These are phyloP conservation scores for Phytophthora pseudosyringae DNA, from an alignment of 352 stramenopile genomes.

Conservation along the genomic window DNA sequence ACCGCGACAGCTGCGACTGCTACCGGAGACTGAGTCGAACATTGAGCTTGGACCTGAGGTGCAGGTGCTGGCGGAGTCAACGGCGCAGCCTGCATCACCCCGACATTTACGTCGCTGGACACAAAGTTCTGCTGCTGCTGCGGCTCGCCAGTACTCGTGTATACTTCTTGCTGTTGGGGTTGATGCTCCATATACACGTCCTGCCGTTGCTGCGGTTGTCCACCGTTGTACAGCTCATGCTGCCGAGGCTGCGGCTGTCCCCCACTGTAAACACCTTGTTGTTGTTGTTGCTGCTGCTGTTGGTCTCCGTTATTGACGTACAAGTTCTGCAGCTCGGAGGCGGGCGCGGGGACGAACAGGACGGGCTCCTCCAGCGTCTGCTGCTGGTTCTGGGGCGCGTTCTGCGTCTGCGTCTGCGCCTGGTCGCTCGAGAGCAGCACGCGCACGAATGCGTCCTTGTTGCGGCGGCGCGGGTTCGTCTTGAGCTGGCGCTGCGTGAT, in stretches of 20 bases:
- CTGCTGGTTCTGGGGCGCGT: conserved; percentile 9
- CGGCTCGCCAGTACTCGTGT: conserved; percentile 5
- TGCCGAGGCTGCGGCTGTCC: conserved; percentile 5
- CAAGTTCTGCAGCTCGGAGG: conserved; percentile 26
- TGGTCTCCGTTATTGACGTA: conserved; percentile 33
- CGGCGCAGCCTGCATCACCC: conserved; percentile 21
- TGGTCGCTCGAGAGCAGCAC: conserved; percentile 45
- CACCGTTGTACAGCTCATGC: conserved; percentile 6
- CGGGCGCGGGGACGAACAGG: conserved; percentile 29
- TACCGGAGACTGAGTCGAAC: conserved; percentile 1
- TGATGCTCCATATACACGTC: conserved; percentile 15
- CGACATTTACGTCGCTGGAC: conserved; percentile 16
- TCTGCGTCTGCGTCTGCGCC: conserved; percentile 10
- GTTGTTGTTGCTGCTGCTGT: conserved; percentile 20
- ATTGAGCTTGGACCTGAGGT: conserved; percentile 6
- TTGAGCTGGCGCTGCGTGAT: conserved; percentile 58
- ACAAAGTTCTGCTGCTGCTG: conserved; percentile 20
- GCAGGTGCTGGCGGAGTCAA: conserved; percentile 13
- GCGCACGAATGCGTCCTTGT: conserved; percentile 53
- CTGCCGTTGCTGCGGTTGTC: conserved; percentile 11
- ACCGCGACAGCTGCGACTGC: neutral
- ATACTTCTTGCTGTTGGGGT: conserved; percentile 18
- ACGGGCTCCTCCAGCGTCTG: conserved; percentile 20
- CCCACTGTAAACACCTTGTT: conserved; percentile 8
- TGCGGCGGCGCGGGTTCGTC: conserved; percentile 48